A percentile compares a stretch with the other conserved stretches of the same genome.
These are phyloP conservation scores for Fusarium subglutinans DNA, from an alignment of 2,329 filamentous ascomycete species.

Conservation along the genomic window DNA sequence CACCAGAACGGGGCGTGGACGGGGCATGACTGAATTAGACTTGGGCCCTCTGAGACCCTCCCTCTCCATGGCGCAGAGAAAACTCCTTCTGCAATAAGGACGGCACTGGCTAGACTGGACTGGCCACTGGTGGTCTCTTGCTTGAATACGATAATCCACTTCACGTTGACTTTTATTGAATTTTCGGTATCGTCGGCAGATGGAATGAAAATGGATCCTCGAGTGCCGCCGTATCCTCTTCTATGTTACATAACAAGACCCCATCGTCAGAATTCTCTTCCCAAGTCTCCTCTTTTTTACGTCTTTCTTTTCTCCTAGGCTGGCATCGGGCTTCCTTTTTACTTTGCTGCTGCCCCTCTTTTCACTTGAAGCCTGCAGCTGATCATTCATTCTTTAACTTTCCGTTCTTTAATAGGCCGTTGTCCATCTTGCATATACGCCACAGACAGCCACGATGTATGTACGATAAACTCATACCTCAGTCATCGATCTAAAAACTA, in stretches of 20 bases:
- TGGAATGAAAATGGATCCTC: conserved; percentile 7
- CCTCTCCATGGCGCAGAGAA: conserved; percentile 13
- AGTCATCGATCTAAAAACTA: not conserved
- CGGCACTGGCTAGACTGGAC: not conserved
- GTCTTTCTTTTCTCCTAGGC: conserved; percentile 10
- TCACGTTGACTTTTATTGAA: not conserved
- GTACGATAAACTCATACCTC: not conserved
- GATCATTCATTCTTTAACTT: conserved; percentile 10
- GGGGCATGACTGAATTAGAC: conserved; percentile 18
- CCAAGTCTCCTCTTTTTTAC: conserved; percentile 33
- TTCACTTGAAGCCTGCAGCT: conserved; percentile 7
- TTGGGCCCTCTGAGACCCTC: conserved; percentile 10
- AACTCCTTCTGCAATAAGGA: not conserved
- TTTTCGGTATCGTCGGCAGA: conserved; percentile 9
- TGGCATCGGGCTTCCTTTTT: not conserved
- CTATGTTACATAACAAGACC: conserved; percentile 19
- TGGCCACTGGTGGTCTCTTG: not conserved
- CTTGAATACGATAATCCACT: not conserved
- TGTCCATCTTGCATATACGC: conserved; percentile 2
- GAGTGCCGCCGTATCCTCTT: conserved; percentile 17
- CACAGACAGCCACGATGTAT: conserved; percentile 18
- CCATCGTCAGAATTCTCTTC: conserved; percentile 21
- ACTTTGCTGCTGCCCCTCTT: conserved; percentile 12
- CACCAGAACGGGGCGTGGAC: conserved; percentile 28
- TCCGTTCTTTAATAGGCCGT: not conserved